phyloP scores from a whole-genome alignment of 2,329 filamentous ascomycete species.

The Cytospora schulzeri region DNA sequence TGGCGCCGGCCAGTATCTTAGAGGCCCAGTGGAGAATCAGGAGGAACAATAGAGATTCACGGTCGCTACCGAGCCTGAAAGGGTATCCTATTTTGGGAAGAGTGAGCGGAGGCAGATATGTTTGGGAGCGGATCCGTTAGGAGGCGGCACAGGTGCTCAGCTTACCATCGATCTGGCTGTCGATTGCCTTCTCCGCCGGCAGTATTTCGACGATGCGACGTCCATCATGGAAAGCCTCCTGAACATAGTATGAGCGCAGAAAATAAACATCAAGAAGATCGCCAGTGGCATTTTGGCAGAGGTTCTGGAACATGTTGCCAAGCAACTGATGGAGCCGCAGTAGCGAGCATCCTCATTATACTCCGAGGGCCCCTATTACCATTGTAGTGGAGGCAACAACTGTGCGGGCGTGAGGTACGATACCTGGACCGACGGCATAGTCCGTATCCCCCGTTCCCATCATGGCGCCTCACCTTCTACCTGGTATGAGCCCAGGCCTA shows the following conservation, averaged over 20 bases:
- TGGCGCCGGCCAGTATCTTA: neutral
- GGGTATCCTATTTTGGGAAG: neutral
- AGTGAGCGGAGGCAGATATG: neutral
- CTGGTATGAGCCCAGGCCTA: neutral
- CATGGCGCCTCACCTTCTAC: slow-evolving; percentile 1
- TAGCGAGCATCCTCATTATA: neutral
- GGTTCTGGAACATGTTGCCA: slow-evolving; percentile 7
- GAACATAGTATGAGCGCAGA: neutral
- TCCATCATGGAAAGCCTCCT: slow-evolving; percentile 13
- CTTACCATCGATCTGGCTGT: neutral
- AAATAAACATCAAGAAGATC: neutral
- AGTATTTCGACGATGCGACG: neutral
- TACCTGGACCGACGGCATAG: neutral
- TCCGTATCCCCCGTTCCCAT: neutral
- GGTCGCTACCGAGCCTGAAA: neutral
- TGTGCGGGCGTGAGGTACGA: neutral
- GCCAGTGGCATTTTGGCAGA: slow-evolving; percentile 11
- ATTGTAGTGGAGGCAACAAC: neutral
- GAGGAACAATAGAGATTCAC: slow-evolving; percentile 2
- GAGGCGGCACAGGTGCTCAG: neutral
- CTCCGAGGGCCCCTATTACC: neutral
- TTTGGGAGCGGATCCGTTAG: neutral
- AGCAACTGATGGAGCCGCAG: neutral
- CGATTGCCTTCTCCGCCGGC: neutral
- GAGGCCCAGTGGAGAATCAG: slow-evolving; percentile 3